phyloP scores from a whole-genome alignment of 371 early-diverging fungal genomes.

The Nematocida sp. region DNA sequence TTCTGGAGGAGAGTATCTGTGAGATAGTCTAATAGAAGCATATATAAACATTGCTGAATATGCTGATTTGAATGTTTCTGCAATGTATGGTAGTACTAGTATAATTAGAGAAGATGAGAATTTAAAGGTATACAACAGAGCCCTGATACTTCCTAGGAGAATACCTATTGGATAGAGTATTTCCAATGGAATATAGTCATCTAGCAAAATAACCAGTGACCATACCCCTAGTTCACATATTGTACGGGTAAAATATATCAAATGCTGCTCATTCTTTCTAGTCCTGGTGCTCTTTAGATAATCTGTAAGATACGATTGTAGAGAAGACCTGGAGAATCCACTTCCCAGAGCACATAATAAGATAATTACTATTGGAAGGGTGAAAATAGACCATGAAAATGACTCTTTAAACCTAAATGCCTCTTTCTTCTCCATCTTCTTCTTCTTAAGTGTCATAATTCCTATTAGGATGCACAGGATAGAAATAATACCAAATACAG shows the following conservation, averaged over 20 bases:
- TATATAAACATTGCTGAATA: conserved; percentile 51
- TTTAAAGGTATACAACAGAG: conserved; percentile 17
- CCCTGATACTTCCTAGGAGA: conserved; percentile 3
- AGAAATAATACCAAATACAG: conserved; percentile 10
- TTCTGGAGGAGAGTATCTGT: conserved; percentile 16
- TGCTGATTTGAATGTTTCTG: conserved; percentile 39
- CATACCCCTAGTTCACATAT: conserved; percentile 39
- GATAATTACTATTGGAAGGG: neutral
- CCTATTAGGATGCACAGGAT: neutral
- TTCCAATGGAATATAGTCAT: conserved; percentile 17
- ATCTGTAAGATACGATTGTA: conserved; percentile 38
- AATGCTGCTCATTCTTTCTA: neutral
- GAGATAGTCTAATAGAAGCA: conserved; percentile 8
- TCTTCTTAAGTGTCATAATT: neutral
- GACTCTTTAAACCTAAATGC: neutral
- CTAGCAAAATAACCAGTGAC: conserved; percentile 38
- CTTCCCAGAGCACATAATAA: conserved; percentile 24
- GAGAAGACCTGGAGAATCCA: conserved; percentile 43
- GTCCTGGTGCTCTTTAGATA: conserved; percentile 4
- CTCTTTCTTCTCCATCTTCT: neutral
- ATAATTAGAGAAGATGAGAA: neutral
- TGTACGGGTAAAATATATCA: conserved; percentile 40
- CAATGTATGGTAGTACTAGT: conserved; percentile 15
- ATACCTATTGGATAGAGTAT: conserved; percentile 22
- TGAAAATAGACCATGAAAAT: neutral